A percentile compares a stretch with the other conserved stretches of the same genome.
Conservation (phyloP, 2,329 filamentous ascomycete genomes). For the Nigrograna mackinnonii region DNA sequence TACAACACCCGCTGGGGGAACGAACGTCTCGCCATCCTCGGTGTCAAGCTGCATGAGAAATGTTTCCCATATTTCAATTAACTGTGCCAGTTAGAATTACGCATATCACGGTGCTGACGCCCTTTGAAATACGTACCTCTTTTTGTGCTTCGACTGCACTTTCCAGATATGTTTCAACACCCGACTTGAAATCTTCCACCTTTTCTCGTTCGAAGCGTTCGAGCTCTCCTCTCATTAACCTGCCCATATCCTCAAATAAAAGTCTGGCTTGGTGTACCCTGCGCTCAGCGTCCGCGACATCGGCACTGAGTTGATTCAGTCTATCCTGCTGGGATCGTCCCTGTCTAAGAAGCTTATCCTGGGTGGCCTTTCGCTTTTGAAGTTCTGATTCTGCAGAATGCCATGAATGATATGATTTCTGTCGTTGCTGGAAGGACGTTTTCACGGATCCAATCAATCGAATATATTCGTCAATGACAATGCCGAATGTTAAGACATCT, state of each 20-base stretch:
- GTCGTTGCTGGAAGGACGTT: constrained; percentile 86
- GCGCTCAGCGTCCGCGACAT: constrained; percentile 92
- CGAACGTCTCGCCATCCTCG: constrained; percentile 69
- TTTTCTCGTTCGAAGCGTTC: constrained; percentile 96
- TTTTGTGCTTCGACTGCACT: constrained; percentile 98
- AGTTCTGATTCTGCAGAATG: constrained; percentile 87
- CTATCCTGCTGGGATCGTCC: constrained; percentile 96
- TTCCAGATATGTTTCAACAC: constrained; percentile 96
- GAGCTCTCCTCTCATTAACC: constrained; percentile 86
- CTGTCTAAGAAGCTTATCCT: constrained; percentile 94
- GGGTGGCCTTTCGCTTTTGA: constrained; percentile 82
- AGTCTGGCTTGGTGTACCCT: constrained; percentile 88
- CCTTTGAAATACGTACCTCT: constrained; percentile 72
- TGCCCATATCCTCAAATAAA: constrained; percentile 96
- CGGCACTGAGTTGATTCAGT: constrained; percentile 86
- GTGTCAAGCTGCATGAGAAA: constrained; percentile 95
- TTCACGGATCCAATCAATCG: constrained; percentile 94
- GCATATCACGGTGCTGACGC: constrained; percentile 38
- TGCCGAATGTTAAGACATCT: constrained; percentile 92
- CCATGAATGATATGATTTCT: constrained; percentile 96
- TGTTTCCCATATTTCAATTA: constrained; percentile 95
- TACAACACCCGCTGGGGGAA: constrained; percentile 41
- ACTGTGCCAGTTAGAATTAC: constrained; percentile 43
- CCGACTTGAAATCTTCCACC: constrained; percentile 98
- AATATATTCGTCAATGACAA: constrained; percentile 98